Evolutionary conservation across 164 flowering plant species (phyloP).

Genomic region (Sextonia rubra): DNA sequence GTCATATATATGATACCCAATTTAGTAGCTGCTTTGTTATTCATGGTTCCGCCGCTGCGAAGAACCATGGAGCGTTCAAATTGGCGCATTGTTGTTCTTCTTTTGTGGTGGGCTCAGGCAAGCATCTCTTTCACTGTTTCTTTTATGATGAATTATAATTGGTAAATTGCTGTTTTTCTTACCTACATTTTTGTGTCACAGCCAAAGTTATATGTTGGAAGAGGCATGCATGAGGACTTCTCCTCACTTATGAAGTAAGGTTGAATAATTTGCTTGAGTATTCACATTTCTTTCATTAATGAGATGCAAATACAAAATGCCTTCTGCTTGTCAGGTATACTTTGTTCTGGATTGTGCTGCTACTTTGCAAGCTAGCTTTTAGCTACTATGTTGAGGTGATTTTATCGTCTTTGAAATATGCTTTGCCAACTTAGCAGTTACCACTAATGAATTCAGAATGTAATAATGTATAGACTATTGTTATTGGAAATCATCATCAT

Average conservation of each 20-base stretch:
- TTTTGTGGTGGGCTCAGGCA: conserved; percentile 99
- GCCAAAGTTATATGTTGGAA: conserved; percentile 92
- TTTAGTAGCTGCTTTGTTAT: conserved; percentile 61
- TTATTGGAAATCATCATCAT: background rate
- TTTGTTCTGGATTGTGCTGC: conserved; percentile 78
- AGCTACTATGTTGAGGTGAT: conserved; percentile 97
- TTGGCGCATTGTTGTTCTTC: conserved; percentile 49
- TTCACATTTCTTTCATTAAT: conserved; percentile 2
- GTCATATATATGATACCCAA: conserved; percentile 82
- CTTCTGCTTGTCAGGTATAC: conserved; percentile 55
- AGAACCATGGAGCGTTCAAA: conserved; percentile 84
- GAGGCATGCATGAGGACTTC: conserved; percentile 96
- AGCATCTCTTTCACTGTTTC: conserved; percentile 18
- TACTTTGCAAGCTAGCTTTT: conserved; percentile 90
- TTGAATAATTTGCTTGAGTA: background rate
- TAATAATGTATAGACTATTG: too few relatives aligned
- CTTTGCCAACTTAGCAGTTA: background rate
- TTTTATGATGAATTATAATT: background rate
- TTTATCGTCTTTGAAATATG: conserved; percentile 1
- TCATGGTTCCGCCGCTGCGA: conserved; percentile 72
- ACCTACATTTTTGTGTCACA: conserved; percentile 23
- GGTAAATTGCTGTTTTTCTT: background rate
- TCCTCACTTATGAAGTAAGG: conserved; percentile 89
- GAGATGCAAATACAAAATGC: conserved; percentile 1
- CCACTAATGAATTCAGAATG: background rate